phyloP scores from a whole-genome alignment of 1,284 basidiomycete species.

The Pisolithus thermaeus region DNA sequence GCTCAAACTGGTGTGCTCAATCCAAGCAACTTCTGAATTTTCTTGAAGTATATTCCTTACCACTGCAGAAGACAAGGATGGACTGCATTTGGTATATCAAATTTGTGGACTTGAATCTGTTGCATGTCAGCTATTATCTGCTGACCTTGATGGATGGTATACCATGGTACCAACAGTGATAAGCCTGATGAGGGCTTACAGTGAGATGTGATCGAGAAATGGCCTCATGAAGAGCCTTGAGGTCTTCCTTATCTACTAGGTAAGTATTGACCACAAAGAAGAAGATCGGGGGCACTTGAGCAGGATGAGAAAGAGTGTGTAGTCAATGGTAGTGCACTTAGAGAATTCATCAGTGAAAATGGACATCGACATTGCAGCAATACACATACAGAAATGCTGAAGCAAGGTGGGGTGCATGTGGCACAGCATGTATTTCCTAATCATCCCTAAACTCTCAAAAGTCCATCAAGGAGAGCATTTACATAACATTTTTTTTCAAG shows the following conservation, averaged over 20 bases:
- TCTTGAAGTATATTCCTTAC: conserved; percentile 97
- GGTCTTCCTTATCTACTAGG: conserved; percentile 84
- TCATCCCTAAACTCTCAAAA: too few species aligned
- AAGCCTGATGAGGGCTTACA: conserved; percentile 90
- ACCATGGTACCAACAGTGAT: conserved; percentile 98
- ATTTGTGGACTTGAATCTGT: conserved; percentile 97
- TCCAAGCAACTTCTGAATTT: conserved; percentile 98
- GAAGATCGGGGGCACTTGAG: conserved; percentile 48
- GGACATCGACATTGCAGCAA: too few species aligned
- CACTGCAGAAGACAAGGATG: conserved; percentile 98
- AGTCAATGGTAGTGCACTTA: conserved; percentile 99
- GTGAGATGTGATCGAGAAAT: conserved; percentile 89
- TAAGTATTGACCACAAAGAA: conserved; percentile 98
- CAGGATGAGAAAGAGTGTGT: conserved; percentile 34
- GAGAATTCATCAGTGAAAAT: conserved; percentile 72
- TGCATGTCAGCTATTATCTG: conserved; percentile 5
- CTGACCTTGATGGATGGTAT: conserved; percentile 10
- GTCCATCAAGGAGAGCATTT: too few species aligned
- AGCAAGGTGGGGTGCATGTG: too few species aligned
- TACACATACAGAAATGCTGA: too few species aligned
- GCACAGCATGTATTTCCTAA: too few species aligned
- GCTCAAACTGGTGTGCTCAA: conserved; percentile 42
- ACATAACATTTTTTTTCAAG: too few species aligned
- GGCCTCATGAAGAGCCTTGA: conserved; percentile 93
- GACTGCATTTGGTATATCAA: conserved; percentile 96